Percentiles rank a stretch among this genome's conserved stretches.
phyloP scores from a whole-genome alignment of 1,284 basidiomycete genomes.

The Fomitopsis palustris region DNA sequence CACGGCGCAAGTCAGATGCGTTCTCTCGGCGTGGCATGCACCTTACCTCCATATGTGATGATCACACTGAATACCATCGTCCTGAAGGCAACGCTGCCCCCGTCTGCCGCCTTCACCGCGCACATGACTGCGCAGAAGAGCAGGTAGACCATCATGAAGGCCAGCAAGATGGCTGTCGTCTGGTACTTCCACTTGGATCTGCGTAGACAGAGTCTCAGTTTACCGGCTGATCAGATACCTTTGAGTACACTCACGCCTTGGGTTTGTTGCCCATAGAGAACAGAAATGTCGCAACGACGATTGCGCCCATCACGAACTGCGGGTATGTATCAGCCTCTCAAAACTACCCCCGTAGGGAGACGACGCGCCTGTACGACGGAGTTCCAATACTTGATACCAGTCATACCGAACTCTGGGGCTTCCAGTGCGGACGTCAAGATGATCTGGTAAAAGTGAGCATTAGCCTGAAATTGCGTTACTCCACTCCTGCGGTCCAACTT shows the following conservation, averaged over 20 bases:
- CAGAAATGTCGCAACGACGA: constrained; percentile 86
- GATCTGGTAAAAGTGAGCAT: constrained; percentile 71
- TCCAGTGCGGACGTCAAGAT: constrained; percentile 90
- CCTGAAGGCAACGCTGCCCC: constrained; percentile 64
- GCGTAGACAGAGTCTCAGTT: background rate
- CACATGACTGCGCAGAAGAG: constrained; percentile 75
- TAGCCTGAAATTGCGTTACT: constrained; percentile 30
- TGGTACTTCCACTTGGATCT: constrained; percentile 88
- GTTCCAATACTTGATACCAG: constrained; percentile 77
- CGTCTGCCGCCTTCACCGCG: constrained; percentile 63
- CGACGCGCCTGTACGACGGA: constrained; percentile 64
- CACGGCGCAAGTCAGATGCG: background rate
- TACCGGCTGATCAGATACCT: background rate
- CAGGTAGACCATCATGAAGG: constrained; percentile 80
- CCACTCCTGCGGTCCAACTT: constrained; percentile 27
- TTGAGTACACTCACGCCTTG: constrained; percentile 55
- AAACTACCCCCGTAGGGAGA: background rate
- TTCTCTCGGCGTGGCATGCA: background rate
- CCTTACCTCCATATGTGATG: constrained; percentile 80
- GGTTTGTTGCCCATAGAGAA: constrained; percentile 98
- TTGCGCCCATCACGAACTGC: constrained; percentile 83
- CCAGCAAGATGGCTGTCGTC: constrained; percentile 73
- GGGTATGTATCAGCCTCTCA: background rate
- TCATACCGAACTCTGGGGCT: constrained; percentile 65
- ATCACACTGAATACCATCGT: constrained; percentile 82